A percentile compares a stretch with the other conserved stretches of the same genome.
These are phyloP conservation scores for Rhododendron vialii DNA, from an alignment of 148 eudicot species.

Conservation along the genomic window DNA sequence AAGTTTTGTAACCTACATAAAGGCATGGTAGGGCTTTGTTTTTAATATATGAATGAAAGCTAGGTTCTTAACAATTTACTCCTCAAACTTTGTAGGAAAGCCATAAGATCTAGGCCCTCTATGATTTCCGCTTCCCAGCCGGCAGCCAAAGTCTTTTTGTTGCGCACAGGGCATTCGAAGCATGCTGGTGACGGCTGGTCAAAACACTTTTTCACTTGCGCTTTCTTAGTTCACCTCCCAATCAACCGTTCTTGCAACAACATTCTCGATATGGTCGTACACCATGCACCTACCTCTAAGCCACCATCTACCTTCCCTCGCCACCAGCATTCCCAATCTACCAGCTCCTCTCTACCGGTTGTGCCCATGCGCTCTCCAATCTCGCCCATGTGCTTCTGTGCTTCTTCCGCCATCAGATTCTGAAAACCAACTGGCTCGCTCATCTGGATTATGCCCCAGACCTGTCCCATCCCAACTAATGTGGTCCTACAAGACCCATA, in stretches of 20 bases:
- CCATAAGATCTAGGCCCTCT: background rate
- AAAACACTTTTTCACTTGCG: background rate
- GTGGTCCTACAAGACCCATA: background rate
- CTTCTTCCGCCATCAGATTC: background rate
- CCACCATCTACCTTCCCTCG: background rate
- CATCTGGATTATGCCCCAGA: background rate
- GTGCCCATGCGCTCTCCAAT: background rate
- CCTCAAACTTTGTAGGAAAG: background rate
- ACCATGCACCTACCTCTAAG: background rate
- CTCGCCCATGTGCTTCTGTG: background rate
- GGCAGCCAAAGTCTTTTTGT: background rate
- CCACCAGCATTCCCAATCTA: background rate
- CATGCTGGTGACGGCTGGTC: background rate
- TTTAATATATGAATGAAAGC: background rate
- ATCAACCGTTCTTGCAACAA: background rate
- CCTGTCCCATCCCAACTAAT: background rate
- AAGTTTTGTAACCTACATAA: background rate
- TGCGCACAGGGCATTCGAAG: background rate
- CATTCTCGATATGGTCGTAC: background rate
- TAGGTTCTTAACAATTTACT: background rate
- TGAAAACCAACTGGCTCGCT: background rate
- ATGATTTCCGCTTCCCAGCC: background rate
- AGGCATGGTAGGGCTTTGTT: background rate
- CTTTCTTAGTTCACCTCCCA: background rate
- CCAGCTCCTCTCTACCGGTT: background rate